Evolutionary conservation across 192 early-diverging fungal species (phyloP).

Genomic region (Radiomyces spectabilis): DNA sequence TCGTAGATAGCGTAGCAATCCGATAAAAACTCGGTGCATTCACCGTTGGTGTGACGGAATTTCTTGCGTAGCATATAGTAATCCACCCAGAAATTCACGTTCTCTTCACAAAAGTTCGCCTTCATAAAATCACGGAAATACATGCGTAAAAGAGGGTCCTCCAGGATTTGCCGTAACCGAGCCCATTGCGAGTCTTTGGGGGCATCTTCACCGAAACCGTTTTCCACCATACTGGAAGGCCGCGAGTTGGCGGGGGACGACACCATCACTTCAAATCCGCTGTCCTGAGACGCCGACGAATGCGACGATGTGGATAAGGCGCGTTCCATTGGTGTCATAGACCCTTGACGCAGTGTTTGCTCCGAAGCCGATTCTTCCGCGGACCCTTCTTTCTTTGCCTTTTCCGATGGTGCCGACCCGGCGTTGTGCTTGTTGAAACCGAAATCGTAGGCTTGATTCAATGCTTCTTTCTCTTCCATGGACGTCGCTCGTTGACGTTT

Average conservation of each 20-base stretch:
- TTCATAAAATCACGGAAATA: constrained; percentile 56
- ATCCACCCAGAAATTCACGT: constrained; percentile 64
- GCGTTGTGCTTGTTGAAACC: too few relatives aligned
- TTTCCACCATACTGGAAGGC: too few relatives aligned
- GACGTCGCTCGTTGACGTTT: too few relatives aligned
- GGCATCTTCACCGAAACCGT: not conserved
- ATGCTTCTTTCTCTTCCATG: too few relatives aligned
- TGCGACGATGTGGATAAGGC: not conserved
- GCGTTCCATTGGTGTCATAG: too few relatives aligned
- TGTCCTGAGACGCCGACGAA: not conserved
- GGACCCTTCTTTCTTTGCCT: too few relatives aligned
- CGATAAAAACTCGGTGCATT: constrained; percentile 27
- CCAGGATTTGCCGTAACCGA: constrained; percentile 51
- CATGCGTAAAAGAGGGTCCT: constrained; percentile 35
- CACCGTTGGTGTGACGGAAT: constrained; percentile 23
- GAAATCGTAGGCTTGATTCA: too few relatives aligned
- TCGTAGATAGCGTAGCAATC: constrained; percentile 47
- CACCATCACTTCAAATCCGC: not conserved
- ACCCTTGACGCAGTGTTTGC: not conserved
- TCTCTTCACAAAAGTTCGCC: constrained; percentile 65
- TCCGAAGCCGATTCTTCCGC: too few relatives aligned
- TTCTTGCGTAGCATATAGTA: constrained; percentile 27
- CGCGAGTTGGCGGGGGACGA: too few relatives aligned
- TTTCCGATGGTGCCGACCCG: too few relatives aligned
- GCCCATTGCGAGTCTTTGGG: constrained; percentile 14